These are phyloP conservation scores for Aaosphaeria arxii DNA, from an alignment of 2,329 filamentous ascomycete species.

Conservation along the genomic window DNA sequence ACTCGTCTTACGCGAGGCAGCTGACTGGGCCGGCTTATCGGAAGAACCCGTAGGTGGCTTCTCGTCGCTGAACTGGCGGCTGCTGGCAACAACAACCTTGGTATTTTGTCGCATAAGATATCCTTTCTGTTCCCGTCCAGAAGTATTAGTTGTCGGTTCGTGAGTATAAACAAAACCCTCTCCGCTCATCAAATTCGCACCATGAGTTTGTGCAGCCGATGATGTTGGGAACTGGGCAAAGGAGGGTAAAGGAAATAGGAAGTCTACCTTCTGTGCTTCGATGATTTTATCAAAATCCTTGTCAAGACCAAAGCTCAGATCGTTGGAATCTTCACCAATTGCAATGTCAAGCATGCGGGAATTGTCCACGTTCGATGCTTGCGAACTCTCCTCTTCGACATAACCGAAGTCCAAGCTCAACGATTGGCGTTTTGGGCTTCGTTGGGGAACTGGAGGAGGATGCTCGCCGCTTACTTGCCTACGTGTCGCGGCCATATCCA, in stretches of 20 bases:
- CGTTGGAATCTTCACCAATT: slow-evolving; percentile 64
- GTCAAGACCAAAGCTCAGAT: slow-evolving; percentile 82
- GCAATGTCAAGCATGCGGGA: slow-evolving; percentile 70
- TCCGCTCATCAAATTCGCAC: slow-evolving; percentile 21
- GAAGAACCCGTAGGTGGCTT: slow-evolving; percentile 53
- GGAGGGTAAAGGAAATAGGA: slow-evolving; percentile 33
- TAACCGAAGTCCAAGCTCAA: slow-evolving; percentile 30
- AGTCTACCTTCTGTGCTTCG: slow-evolving; percentile 91
- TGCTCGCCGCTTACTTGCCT: slow-evolving; percentile 79
- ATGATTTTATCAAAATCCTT: slow-evolving; percentile 94
- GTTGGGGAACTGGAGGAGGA: slow-evolving; percentile 39
- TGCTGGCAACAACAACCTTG: slow-evolving; percentile 90
- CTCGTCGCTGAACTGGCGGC: slow-evolving; percentile 57
- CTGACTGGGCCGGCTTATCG: slow-evolving; percentile 61
- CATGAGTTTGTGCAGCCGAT: slow-evolving; percentile 14
- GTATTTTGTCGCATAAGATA: slow-evolving; percentile 99
- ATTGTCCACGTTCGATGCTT: slow-evolving; percentile 30
- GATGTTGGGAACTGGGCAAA: slow-evolving; percentile 29
- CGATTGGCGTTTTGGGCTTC: slow-evolving; percentile 37
- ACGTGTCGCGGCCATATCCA: slow-evolving; percentile 81
- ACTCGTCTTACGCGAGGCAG: slow-evolving; percentile 69
- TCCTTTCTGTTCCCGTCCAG: slow-evolving; percentile 74
- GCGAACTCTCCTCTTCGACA: slow-evolving; percentile 30
- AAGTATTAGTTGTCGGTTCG: slow-evolving; percentile 41
- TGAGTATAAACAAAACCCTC: slow-evolving; percentile 27